These are phyloP conservation scores for Xerocomus potaroensis DNA, from an alignment of 768 basidiomycete genomes.

Conservation along the genomic window DNA sequence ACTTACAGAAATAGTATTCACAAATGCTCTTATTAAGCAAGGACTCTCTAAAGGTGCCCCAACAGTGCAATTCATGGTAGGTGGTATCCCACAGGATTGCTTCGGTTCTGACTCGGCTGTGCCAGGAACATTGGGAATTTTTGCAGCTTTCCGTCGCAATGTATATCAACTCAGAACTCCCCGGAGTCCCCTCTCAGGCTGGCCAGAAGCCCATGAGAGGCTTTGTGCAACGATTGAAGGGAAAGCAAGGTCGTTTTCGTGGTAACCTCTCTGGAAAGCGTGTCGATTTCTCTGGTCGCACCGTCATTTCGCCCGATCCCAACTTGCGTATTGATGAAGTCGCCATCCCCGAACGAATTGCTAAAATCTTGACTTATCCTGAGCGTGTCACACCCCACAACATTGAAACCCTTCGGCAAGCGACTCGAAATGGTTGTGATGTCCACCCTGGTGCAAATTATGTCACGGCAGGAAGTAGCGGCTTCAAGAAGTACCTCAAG, in stretches of 20 bases:
- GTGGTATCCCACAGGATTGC: not conserved
- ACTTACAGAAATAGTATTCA: constrained; percentile 93
- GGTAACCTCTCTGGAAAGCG: constrained; percentile 98
- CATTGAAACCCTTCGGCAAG: constrained; percentile 66
- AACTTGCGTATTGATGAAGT: constrained; percentile 98
- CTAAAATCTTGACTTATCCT: constrained; percentile 93
- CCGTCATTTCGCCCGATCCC: constrained; percentile 99
- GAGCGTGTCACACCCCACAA: constrained; percentile 94
- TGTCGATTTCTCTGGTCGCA: constrained; percentile 97
- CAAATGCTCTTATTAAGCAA: constrained; percentile 88
- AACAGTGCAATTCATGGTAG: constrained; percentile 84
- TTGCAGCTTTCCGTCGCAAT: constrained; percentile 92
- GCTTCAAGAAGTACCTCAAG: constrained; percentile 83
- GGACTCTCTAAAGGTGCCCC: constrained; percentile 85
- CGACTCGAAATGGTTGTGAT: constrained; percentile 85
- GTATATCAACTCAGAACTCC: constrained; percentile 97
- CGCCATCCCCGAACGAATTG: constrained; percentile 92
- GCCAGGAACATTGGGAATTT: constrained; percentile 97
- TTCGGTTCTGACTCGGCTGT: constrained; percentile 1
- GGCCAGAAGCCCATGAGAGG: constrained; percentile 95
- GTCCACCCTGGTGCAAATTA: constrained; percentile 95
- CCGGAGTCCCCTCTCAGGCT: constrained; percentile 83
- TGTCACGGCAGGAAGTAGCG: constrained; percentile 73
- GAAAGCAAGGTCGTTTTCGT: constrained; percentile 97
- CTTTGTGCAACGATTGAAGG: constrained; percentile 96